These are phyloP conservation scores for Linderniella brevidens DNA, from an alignment of 257 asterid species.

Conservation along the genomic window DNA sequence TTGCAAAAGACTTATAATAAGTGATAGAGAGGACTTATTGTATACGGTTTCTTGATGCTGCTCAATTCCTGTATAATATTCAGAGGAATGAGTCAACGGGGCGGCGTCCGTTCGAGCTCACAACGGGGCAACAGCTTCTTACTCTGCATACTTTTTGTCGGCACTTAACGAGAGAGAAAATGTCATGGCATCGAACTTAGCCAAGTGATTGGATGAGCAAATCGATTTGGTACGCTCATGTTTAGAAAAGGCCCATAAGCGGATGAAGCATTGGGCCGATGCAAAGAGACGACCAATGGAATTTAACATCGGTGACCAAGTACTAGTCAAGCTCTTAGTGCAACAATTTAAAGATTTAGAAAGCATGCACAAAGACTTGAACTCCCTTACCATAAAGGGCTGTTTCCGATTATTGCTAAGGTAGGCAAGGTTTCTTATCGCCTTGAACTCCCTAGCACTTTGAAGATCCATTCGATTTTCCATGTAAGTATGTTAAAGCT, in stretches of 20 bases:
- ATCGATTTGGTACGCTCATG: neutral
- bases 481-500: neutral
- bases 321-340: neutral
- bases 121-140: neutral
- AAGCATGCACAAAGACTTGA: neutral
- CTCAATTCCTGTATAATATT: neutral
- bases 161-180: neutral
- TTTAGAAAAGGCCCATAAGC: neutral
- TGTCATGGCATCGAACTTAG: neutral
- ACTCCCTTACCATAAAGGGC: neutral
- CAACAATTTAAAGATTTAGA: neutral
- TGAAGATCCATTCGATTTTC: neutral
- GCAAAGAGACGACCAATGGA: neutral
- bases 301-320: neutral
- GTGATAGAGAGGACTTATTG: neutral
- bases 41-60: neutral
- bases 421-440: neutral
- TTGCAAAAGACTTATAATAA: neutral
- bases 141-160: neutral
- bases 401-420: neutral
- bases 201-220: neutral
- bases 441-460: neutral
- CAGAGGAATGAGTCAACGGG: neutral
- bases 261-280: constrained; percentile 6
- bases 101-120: neutral